Percentiles rank a stretch among this genome's conserved stretches.
Evolutionary conservation across 495 filamentous ascomycete species (phyloP).

Genomic region (Aspergillus olivimuriae): DNA sequence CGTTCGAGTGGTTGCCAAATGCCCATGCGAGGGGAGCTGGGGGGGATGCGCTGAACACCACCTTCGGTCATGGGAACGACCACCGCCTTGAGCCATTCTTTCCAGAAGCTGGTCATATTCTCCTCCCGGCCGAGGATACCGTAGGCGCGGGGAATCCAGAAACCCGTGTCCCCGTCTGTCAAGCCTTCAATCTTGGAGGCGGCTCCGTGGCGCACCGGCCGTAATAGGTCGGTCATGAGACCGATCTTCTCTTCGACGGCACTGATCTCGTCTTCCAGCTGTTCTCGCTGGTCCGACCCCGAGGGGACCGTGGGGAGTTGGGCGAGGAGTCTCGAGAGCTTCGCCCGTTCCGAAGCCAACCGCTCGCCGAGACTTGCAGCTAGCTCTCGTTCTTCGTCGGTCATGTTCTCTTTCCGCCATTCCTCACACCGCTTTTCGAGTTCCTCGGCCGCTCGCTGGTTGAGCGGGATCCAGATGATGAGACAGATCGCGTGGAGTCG

Average conservation of each 20-base stretch:
- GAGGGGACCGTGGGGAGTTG: constrained; percentile 73
- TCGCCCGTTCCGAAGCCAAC: constrained; percentile 81
- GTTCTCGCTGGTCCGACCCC: constrained; percentile 73
- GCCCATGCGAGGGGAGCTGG: constrained; percentile 86
- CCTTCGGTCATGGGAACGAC: constrained; percentile 93
- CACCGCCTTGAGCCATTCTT: constrained; percentile 93
- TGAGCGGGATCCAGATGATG: constrained; percentile 87
- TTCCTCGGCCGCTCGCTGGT: constrained; percentile 72
- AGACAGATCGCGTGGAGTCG: constrained; percentile 88
- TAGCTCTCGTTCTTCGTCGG: constrained; percentile 86
- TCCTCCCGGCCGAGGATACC: constrained; percentile 85
- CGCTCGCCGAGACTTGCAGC: constrained; percentile 89
- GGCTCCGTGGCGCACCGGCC: constrained; percentile 87
- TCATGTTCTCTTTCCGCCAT: constrained; percentile 95
- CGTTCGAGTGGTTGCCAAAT: constrained; percentile 94
- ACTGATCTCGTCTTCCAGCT: constrained; percentile 88
- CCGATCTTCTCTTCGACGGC: constrained; percentile 95
- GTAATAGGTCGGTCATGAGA: constrained; percentile 90
- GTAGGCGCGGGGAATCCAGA: constrained; percentile 94
- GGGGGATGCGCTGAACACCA: constrained; percentile 70
- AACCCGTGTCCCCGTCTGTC: constrained; percentile 90
- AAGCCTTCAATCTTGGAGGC: constrained; percentile 96
- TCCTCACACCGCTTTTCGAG: constrained; percentile 88
- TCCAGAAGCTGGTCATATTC: constrained; percentile 89
- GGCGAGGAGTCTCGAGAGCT: constrained; percentile 80